Evolutionary conservation across 2,329 filamentous ascomycete genomes (phyloP).

Genomic region (Periconia digitata): DNA sequence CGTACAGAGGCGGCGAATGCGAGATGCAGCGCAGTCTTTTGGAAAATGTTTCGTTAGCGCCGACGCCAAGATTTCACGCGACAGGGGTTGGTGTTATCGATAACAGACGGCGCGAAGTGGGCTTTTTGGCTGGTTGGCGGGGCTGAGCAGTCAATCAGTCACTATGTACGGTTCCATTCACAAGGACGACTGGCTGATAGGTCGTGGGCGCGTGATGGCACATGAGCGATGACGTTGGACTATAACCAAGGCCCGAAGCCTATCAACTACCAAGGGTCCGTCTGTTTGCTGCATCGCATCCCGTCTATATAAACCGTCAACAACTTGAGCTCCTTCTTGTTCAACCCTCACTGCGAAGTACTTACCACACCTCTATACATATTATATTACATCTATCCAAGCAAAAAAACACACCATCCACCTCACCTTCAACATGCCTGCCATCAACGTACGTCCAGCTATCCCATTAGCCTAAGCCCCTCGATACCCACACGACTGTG

Average conservation of each 20-base stretch:
- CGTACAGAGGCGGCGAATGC: conserved; percentile 1
- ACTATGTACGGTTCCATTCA: too few species aligned
- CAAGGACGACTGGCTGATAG: too few species aligned
- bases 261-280: background rate
- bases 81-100: conserved; percentile 40
- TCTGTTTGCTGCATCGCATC: too few species aligned
- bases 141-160: too few species aligned
- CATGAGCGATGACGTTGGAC: conserved; percentile 11
- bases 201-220: too few species aligned
- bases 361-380: conserved; percentile 4
- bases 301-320: conserved; percentile 3
- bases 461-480: background rate
- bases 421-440: conserved; percentile 32
- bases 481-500: background rate
- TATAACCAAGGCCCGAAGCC: conserved; percentile 1
- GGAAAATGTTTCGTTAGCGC: conserved; percentile 37
- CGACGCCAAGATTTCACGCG: conserved; percentile 21
- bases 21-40: background rate
- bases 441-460: conserved; percentile 34
- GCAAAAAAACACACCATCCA: background rate
- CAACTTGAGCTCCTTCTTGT: conserved; percentile 8
- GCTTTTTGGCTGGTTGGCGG: background rate
- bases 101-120: conserved; percentile 19
- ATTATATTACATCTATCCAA: background rate
- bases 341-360: conserved; percentile 7